Evolutionary conservation across 2,329 filamentous ascomycete genomes (phyloP).

Genomic region (Clonostachys rosea): DNA sequence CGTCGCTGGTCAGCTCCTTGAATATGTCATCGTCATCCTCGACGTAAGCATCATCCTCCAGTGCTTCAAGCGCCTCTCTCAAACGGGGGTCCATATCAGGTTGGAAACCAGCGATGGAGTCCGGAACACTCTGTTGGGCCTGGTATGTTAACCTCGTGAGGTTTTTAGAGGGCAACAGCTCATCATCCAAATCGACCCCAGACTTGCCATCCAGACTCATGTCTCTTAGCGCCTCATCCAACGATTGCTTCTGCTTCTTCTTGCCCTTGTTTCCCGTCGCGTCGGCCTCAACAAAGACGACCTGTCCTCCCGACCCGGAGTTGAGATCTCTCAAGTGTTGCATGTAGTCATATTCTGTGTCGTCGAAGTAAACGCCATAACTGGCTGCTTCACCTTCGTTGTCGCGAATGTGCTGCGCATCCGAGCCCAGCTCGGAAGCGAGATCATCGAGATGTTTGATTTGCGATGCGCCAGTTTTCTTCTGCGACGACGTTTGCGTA

Average conservation of each 20-base stretch:
- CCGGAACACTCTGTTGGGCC: slow-evolving; percentile 87
- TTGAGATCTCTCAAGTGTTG: slow-evolving; percentile 93
- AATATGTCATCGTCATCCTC: slow-evolving; percentile 88
- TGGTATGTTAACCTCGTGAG: slow-evolving; percentile 77
- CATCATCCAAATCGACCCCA: slow-evolving; percentile 62
- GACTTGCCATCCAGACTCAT: slow-evolving; percentile 35
- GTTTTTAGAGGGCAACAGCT: slow-evolving; percentile 76
- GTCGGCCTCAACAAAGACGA: slow-evolving; percentile 78
- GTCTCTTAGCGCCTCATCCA: slow-evolving; percentile 77
- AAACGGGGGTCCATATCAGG: slow-evolving; percentile 96
- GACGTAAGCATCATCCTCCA: slow-evolving; percentile 94
- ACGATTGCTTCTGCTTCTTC: slow-evolving; percentile 67
- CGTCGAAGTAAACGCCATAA: slow-evolving; percentile 91
- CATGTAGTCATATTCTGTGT: slow-evolving; percentile 98
- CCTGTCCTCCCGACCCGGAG: slow-evolving; percentile 60
- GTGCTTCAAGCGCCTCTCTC: slow-evolving; percentile 84
- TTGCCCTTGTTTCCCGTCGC: slow-evolving; percentile 62
- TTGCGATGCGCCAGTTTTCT: slow-evolving; percentile 29
- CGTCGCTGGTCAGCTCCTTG: slow-evolving; percentile 63
- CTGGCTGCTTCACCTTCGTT: slow-evolving; percentile 97
- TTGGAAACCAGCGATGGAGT: slow-evolving; percentile 88
- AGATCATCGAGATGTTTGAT: slow-evolving; percentile 73
- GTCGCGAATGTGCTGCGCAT: slow-evolving; percentile 61
- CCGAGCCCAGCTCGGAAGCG: slow-evolving; percentile 67
- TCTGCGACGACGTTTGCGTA: slow-evolving; percentile 26